Evolutionary conservation across 345 rosid species (phyloP).

Genomic region (Theobroma cacao): DNA sequence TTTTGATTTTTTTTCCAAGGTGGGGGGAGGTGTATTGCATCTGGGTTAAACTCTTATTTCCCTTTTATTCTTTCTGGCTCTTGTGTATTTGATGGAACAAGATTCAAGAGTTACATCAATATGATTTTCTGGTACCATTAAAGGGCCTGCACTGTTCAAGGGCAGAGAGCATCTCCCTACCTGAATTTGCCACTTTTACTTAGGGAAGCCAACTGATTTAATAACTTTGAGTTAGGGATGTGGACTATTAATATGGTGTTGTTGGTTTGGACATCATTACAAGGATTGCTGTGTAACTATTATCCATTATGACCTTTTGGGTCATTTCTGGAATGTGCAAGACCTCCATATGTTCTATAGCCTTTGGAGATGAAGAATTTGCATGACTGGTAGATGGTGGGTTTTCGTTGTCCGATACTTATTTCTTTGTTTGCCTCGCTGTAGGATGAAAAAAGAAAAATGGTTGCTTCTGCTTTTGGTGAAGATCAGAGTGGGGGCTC

Average conservation of each 20-base stretch:
- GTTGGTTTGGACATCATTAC: neutral
- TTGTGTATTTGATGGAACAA: neutral
- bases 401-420: neutral
- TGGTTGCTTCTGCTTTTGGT: constrained; percentile 98
- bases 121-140: neutral
- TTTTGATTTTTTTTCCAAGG: neutral
- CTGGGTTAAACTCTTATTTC: neutral
- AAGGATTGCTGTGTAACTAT: neutral
- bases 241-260: neutral
- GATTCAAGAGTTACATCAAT: neutral
- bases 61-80: neutral
- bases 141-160: neutral
- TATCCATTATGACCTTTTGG: neutral
- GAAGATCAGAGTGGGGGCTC: constrained; percentile 79
- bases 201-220: neutral
- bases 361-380: neutral
- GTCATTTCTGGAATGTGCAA: neutral
- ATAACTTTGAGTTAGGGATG: neutral
- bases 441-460: constrained; percentile 91
- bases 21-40: neutral
- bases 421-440: neutral
- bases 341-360: neutral
- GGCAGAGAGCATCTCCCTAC: neutral
- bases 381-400: neutral
- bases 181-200: neutral